These are phyloP conservation scores for Didymella segeticola DNA, from an alignment of 2,329 filamentous ascomycete species.

Conservation along the genomic window DNA sequence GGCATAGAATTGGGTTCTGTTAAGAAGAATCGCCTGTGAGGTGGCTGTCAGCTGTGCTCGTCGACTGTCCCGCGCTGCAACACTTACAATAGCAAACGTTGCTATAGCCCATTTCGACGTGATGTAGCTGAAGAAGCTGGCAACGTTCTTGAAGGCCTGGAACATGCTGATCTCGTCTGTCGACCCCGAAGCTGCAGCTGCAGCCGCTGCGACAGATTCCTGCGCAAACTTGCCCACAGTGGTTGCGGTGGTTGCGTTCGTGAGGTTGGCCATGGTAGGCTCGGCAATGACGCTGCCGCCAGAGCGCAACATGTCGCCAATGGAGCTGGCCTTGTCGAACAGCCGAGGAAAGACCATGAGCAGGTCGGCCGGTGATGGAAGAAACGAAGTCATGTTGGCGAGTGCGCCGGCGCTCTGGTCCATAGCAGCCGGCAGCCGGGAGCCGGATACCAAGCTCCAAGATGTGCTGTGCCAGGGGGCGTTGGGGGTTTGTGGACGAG, in stretches of 20 bases:
- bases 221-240: constrained; percentile 52
- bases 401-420: constrained; percentile 30
- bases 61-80: not conserved
- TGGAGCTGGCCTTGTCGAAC: constrained; percentile 71
- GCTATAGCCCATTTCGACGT: constrained; percentile 77
- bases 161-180: constrained; percentile 53
- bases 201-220: constrained; percentile 52
- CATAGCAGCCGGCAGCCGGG: too few species aligned
- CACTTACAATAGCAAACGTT: constrained; percentile 75
- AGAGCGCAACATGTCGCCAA: constrained; percentile 63
- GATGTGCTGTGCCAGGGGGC: not conserved
- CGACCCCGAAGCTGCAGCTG: constrained; percentile 41
- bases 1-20: constrained; percentile 92
- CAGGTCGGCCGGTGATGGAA: constrained; percentile 71
- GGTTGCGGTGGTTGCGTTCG: constrained; percentile 50
- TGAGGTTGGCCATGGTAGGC: constrained; percentile 58
- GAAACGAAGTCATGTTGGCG: constrained; percentile 45
- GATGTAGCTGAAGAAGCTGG: constrained; percentile 83
- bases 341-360: constrained; percentile 74
- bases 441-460: not conserved
- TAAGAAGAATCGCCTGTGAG: constrained; percentile 76
- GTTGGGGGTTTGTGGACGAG: constrained; percentile 3
- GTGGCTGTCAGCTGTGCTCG: constrained; percentile 3
- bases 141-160: constrained; percentile 70
- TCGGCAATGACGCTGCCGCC: constrained; percentile 67